Base-by-base conservation (phyloP, 2,329 filamentous ascomycete species). In the Microcyclospora tardicrescens region DNA sequence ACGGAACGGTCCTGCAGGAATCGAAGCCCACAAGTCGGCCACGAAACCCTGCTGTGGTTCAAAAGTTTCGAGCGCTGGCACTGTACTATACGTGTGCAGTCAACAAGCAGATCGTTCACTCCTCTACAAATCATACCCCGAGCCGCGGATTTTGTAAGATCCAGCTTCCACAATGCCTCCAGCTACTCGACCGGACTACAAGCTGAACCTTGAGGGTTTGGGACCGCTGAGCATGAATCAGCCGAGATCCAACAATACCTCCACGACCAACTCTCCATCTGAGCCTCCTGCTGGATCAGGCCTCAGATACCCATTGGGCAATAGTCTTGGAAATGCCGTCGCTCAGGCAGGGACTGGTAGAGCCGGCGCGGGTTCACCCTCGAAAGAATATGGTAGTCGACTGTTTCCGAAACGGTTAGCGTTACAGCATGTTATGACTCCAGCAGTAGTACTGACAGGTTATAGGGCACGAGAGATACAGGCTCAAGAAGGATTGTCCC, bases 301-400 rank as follows among this genome's bases (percentile, higher is more conserved):
- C 42, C 64, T 79, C 50, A 78, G 85, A 63, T 81, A 84, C 48
- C 76, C 84, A 15, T 83, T 89, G 57, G 68, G 80, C 35, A 75
- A 75, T 52, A 69, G 74, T 42, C 64, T 84, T 52, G 78, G 61
- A 43, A 60, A 60, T 39, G 55, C 65, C 44, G 63, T 63, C 42
- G 63, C 61, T 40, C 67, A 72, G 40, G 66, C 73, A 40, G 69
- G 69, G 46, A 66, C 65, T 55, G 67, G 70, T 50, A 70, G 89
- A 67, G 82, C 89, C 57, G 86, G 87, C 69, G 79, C 85, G 69
- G 87, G 87, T 61, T 98, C 91, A 72, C 91, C 91, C 55, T 95
- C 87, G 64, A 87, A 94, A 68, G 91, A 96, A 51, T 76, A 86
- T 57, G 77, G 80, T 42, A 78, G 72, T 59, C 75, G 89, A 54